These are phyloP conservation scores for Pseudogymnoascus sp. DNA, from an alignment of 2,329 filamentous ascomycete species.

Conservation along the genomic window DNA sequence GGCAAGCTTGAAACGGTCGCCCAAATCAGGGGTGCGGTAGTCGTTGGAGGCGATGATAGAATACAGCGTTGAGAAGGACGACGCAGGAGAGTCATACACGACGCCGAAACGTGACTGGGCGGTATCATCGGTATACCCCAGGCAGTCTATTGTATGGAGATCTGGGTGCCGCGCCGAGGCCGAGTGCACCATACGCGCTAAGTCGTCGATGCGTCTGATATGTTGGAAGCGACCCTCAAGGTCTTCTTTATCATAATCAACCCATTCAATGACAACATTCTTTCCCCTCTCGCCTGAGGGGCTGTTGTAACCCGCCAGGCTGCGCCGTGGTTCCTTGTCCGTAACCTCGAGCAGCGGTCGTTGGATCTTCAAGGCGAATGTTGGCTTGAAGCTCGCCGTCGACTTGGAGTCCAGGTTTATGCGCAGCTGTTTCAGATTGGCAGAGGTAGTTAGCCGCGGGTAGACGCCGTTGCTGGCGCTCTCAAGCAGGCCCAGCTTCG, in stretches of 20 bases:
- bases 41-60: slow-evolving; percentile 32
- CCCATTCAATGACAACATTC: slow-evolving; percentile 37
- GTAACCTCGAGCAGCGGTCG: slow-evolving; percentile 26
- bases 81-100: slow-evolving; percentile 32
- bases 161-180: slow-evolving; percentile 37
- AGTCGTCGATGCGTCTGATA: slow-evolving; percentile 37
- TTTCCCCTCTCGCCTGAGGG: slow-evolving; percentile 19
- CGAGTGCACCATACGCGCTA: slow-evolving; percentile 40
- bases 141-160: slow-evolving; percentile 39
- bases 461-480: slow-evolving; percentile 34
- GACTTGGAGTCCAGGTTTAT: slow-evolving; percentile 39
- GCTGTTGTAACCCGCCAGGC: slow-evolving; percentile 30
- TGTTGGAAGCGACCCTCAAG: slow-evolving; percentile 36
- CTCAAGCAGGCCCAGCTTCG: slow-evolving; percentile 35
- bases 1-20: slow-evolving; percentile 35
- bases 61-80: slow-evolving; percentile 33
- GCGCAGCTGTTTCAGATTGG: slow-evolving; percentile 37
- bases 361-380: slow-evolving; percentile 34
- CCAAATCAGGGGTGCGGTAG: slow-evolving; percentile 38
- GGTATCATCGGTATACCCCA: slow-evolving; percentile 38
- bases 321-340: slow-evolving; percentile 18
- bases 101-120: slow-evolving; percentile 35
- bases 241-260: slow-evolving; percentile 33
- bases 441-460: slow-evolving; percentile 35
- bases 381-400: slow-evolving; percentile 34